Base-by-base conservation (phyloP, 768 basidiomycete genomes). In the Nevesoporus exiguus region DNA sequence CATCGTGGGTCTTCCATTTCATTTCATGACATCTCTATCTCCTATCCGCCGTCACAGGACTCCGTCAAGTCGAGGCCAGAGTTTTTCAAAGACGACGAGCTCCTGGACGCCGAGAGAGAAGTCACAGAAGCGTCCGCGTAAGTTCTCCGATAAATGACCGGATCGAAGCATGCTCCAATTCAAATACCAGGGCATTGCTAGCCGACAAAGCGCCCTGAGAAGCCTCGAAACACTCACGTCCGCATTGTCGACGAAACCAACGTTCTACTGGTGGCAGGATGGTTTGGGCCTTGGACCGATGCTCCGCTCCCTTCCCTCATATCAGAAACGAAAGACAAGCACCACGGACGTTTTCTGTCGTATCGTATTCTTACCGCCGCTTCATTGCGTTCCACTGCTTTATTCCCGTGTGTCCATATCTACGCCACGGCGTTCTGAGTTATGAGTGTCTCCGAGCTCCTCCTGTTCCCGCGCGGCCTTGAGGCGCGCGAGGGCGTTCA, bases 401-500 rank as follows among this genome's bases (percentile, higher is more conserved):
- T 14, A 65, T 62, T 53, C 60, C 59, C 61, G 59, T 58, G 52
- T 55, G 37, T 61, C 44, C 57, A 57, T 57, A 49, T 59, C 57
- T 56, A 57, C 58, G 24, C 57, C 49, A 57, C 37, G 52, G 51
- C 24, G 44, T 44, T 56, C 54, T 52, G 66, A 52, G 29, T 55
- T 44, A 46, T 52, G 29, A 7, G 45, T 24, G 40, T 22, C 29
- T 9, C 45, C 44, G 39, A 29, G 43, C 34, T 42, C 48, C 30
- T 70, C 72, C n/a, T 53, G 50, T 48, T 69, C 69, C 49, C 66
- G 67, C 34, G 73, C 75, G 31, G 75, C 77, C 69, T 83, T 86
- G 63, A 90, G 74, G 48, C 82, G 78, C 50, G 71, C 76, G 37
- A 92, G 78, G 57, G 87, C 85, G 57, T 81, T 76, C 15, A 90